These are phyloP conservation scores for Corymbia calophylla DNA, from an alignment of 441 rosid genomes.

Conservation along the genomic window DNA sequence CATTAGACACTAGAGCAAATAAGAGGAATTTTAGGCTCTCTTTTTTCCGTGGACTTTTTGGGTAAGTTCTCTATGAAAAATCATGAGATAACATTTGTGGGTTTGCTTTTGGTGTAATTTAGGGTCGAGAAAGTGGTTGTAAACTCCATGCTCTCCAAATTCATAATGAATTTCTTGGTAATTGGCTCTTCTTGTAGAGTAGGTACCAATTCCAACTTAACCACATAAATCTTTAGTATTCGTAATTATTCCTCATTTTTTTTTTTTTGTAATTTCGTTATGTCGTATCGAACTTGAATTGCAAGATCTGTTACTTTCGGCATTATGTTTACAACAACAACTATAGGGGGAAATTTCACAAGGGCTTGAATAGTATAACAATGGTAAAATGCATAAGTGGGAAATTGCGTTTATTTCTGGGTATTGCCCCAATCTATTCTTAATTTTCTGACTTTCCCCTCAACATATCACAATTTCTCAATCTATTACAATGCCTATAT, in stretches of 20 bases:
- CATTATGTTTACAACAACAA: not conserved
- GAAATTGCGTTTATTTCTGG: not conserved
- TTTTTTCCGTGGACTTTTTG: not conserved
- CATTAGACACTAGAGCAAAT: not conserved
- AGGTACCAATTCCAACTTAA: not conserved
- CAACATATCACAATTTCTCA: not conserved
- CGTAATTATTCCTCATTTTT: accelerated
- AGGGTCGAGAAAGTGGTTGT: not conserved
- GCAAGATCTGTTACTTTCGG: not conserved
- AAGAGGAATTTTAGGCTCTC: not conserved
- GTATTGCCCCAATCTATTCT: not conserved
- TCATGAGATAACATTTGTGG: not conserved
- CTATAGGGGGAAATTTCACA: not conserved
- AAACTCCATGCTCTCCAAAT: not conserved
- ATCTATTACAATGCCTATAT: not conserved
- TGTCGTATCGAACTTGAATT: not conserved
- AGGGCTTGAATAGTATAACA: not conserved
- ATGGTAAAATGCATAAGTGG: not conserved
- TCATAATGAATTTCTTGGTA: not conserved
- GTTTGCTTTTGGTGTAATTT: not conserved
- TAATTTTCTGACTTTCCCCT: not conserved
- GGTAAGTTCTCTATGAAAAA: not conserved
- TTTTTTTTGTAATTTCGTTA: not conserved
- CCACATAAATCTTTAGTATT: not conserved
- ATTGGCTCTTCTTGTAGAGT: not conserved